Evolutionary conservation across 2,329 filamentous ascomycete genomes (phyloP), one percentile per base, ranked within the genome.

Genomic region (Claviceps sp.): DNA sequence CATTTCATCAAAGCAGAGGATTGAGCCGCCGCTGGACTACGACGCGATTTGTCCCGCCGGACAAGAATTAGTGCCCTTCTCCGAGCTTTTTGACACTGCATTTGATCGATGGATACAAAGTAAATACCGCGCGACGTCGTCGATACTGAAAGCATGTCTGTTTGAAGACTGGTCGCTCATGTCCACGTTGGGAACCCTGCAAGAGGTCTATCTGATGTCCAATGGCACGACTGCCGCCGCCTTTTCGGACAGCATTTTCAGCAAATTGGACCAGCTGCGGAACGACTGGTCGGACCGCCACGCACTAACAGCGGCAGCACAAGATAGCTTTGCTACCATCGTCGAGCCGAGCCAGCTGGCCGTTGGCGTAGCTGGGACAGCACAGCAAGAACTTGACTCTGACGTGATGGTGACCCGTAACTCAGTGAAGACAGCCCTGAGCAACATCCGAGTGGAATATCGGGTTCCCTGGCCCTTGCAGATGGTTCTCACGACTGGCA

Each of bases 281-380:
- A 66, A 62, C 5, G 70, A 69, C 39, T 96, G 89, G 90, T 83
- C 84, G 55, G 89, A 96, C 64, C 80, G 82, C 19, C 95, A 91
- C 61, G 75, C 85, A 0, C 71, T 96, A 30, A 93, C 86, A 0
- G 87, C 90, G 57, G 69, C 89, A 2, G 82, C 85, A 0, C 85
- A 89, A 53, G 82, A 83, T 52, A 81, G 85, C 0, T 89, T 89
- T 62, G 74, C 79, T 1, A 58, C 68, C 0, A 68, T 70, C 1
- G 66, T 87, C 1, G 79, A 89, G 51, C 59, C 73, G 2, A 77
- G 82, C 48, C 78, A 80, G 19, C 68, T 95, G 8, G 75, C 79
- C 2, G 77, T 87, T 22, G 75, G 72, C 17, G 75, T 77, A 7
- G 17, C 34, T 2, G 72, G 60, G 47, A 64, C 56, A 56, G 71